Evolutionary conservation across 1,139 yeast genomes (phyloP), one percentile per base, ranked within the genome.

Genomic region (Fermentozyma sake): DNA sequence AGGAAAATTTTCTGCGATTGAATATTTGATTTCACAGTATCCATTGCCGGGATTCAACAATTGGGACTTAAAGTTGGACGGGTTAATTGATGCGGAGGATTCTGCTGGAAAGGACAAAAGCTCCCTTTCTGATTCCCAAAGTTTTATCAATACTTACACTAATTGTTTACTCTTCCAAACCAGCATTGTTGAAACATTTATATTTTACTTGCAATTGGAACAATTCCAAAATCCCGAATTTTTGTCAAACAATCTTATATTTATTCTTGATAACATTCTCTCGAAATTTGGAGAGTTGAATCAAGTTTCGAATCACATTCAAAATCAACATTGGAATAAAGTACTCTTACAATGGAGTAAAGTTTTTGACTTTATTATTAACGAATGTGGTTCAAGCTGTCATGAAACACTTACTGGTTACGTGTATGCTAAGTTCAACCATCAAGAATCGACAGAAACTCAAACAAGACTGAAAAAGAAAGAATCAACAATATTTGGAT

Each of bases 181-280:
- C 2, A 62, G 69, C 10, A 37, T 60, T 2, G 46, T 55, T 7
- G 68, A 65, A 34, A 37, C 66, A 0, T 32, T 66, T 13, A 46
- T 65, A 2, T 47, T 61, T 18, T 66, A 61, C 38, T 42, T 63
- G 20, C 72, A 67, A 39, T 46, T 68, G 16, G 68, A 64, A 36
- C 69, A 60, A 37, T 60, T 65, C 30, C 72, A 66, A 37, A 55
- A 61, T 30, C 45, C 58, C 1, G 70, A 64, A 16, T 67, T 41
- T 30, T 48, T 66, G 21, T 43, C 68, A 0, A 24, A 34, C 4
- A 60, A 58, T 23, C 37, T 65, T 18, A 37, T 48, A 1, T 27
- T 22, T 3, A 55, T 66, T 18, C 35, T 68, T 16, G 68, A 62
- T 26, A 27, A 34, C 2, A 48, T 64, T 3, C 48, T 68, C 16